phyloP scores from a whole-genome alignment of 2,329 filamentous ascomycete species.

The Apiospora sp. region DNA sequence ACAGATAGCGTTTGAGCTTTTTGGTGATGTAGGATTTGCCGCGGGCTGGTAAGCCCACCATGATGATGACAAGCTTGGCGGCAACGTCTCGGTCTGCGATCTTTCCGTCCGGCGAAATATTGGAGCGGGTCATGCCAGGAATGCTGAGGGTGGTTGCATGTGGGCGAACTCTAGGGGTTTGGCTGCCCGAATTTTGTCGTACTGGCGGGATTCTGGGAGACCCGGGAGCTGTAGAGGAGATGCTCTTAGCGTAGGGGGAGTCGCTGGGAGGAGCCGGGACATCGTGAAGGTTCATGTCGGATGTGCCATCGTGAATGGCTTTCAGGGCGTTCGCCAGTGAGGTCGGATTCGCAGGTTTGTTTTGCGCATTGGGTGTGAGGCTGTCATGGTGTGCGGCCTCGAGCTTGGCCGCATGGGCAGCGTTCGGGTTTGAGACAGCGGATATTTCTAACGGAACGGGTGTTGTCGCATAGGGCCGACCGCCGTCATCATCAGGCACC shows the following conservation, averaged over 20 bases:
- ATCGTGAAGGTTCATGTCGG: slow-evolving; percentile 12
- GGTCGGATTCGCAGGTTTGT: slow-evolving; percentile 38
- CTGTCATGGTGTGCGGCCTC: neutral
- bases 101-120: slow-evolving; percentile 92
- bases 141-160: slow-evolving; percentile 97
- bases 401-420: neutral
- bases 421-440: slow-evolving; percentile 27
- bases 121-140: slow-evolving; percentile 92
- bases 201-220: slow-evolving; percentile 70
- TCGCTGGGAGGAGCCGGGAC: slow-evolving; percentile 49
- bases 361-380: slow-evolving; percentile 31
- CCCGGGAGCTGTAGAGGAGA: slow-evolving; percentile 64
- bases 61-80: slow-evolving; percentile 95
- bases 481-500: slow-evolving; percentile 30
- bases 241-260: slow-evolving; percentile 63
- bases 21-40: slow-evolving; percentile 99
- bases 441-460: slow-evolving; percentile 22
- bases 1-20: slow-evolving; percentile 93
- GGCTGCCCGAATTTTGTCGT: slow-evolving; percentile 76
- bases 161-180: slow-evolving; percentile 78
- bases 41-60: slow-evolving; percentile 94
- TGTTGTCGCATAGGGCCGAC: slow-evolving; percentile 27
- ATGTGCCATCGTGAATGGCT: slow-evolving; percentile 50
- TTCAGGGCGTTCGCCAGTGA: slow-evolving; percentile 52
- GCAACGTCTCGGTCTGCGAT: slow-evolving; percentile 95